These are phyloP conservation scores for Pythium monospermum DNA, from an alignment of 352 stramenopile genomes.

Conservation along the genomic window DNA sequence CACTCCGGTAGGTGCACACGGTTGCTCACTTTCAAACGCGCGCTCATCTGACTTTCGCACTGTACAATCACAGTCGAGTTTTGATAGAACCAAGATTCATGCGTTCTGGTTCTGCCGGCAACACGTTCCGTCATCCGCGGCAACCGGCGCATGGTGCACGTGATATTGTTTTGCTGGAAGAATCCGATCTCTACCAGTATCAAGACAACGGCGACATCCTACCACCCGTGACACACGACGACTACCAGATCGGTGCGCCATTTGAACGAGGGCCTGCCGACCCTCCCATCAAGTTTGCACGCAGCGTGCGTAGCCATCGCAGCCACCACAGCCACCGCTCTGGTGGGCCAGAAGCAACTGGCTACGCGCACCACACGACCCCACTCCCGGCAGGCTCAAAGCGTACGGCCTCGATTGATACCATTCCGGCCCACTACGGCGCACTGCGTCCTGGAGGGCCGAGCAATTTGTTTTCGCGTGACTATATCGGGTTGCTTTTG, in stretches of 20 bases:
- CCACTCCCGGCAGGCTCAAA: neutral
- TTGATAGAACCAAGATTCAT: no score
- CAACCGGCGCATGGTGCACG: no score
- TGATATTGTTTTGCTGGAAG: conserved; percentile 18
- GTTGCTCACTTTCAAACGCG: no score
- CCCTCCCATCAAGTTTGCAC: neutral
- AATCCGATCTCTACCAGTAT: conserved; percentile 17
- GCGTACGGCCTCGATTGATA: conserved; percentile 3
- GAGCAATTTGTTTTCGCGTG: neutral
- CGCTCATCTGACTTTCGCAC: no score
- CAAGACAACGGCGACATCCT: neutral
- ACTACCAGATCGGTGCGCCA: neutral
- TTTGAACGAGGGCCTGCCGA: neutral
- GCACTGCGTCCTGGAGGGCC: conserved; percentile 9
- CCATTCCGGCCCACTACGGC: conserved; percentile 3
- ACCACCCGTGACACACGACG: no score
- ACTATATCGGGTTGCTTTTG: conserved; percentile 19
- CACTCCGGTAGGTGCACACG: no score
- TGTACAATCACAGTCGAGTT: no score
- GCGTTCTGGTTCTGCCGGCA: no score
- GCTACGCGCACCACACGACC: neutral
- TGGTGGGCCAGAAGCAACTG: neutral
- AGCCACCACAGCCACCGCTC: neutral
- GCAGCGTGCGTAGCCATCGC: neutral
- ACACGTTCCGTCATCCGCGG: no score